These are phyloP conservation scores for Claviceps pazoutovae DNA, from an alignment of 2,329 filamentous ascomycete species.

Conservation along the genomic window DNA sequence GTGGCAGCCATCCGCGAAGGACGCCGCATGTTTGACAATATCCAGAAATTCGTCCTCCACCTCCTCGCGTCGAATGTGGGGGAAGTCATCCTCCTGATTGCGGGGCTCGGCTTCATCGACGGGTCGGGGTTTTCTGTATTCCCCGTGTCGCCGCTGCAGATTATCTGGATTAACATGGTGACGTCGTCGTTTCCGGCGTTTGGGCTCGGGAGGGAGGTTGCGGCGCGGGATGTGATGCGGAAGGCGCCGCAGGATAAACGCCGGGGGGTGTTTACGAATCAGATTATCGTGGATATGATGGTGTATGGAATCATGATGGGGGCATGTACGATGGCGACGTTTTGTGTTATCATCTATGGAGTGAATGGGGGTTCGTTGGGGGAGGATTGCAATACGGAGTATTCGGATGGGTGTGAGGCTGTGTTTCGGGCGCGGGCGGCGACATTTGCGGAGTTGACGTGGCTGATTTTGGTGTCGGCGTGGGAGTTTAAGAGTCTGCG, in stretches of 20 bases:
- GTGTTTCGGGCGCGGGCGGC: slow-evolving; percentile 60
- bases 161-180: slow-evolving; percentile 91
- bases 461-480: slow-evolving; percentile 58
- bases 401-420: slow-evolving; percentile 38
- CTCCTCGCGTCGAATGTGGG: slow-evolving; percentile 71
- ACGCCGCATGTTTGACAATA: slow-evolving; percentile 75
- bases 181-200: slow-evolving; percentile 81
- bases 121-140: slow-evolving; percentile 60
- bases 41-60: slow-evolving; percentile 76
- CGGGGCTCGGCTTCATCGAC: slow-evolving; percentile 74
- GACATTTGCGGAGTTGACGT: slow-evolving; percentile 60
- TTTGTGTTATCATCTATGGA: slow-evolving; percentile 50
- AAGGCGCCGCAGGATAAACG: slow-evolving; percentile 60
- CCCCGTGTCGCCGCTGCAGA: slow-evolving; percentile 71
- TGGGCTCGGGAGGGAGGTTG: slow-evolving; percentile 68
- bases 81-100: slow-evolving; percentile 67
- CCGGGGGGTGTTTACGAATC: slow-evolving; percentile 60
- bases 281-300: slow-evolving; percentile 66
- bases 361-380: slow-evolving; percentile 43
- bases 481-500: slow-evolving; percentile 68
- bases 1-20: slow-evolving; percentile 73
- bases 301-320: slow-evolving; percentile 72
- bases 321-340: slow-evolving; percentile 48
- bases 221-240: slow-evolving; percentile 62
- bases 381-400: slow-evolving; percentile 46